phyloP scores from a whole-genome alignment of 2,329 filamentous ascomycete species.

The Aspergillus alliaceus region DNA sequence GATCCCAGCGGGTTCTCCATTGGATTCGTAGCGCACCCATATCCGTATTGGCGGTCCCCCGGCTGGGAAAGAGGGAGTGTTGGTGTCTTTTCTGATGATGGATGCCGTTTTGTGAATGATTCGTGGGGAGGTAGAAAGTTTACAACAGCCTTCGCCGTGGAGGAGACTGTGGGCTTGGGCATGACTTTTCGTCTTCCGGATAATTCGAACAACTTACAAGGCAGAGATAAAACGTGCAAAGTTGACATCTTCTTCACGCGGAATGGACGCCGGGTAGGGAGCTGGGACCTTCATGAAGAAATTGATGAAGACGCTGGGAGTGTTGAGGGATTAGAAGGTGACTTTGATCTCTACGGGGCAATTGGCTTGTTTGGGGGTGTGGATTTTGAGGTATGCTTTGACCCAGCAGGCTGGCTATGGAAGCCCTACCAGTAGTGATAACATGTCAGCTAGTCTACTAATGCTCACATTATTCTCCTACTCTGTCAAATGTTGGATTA shows the following conservation, averaged over 20 bases:
- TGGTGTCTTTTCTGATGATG: conserved; percentile 64
- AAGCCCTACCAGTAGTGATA: conserved; percentile 16
- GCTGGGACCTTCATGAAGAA: conserved; percentile 63
- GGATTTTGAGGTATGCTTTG: conserved; percentile 58
- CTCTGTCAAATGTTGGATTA: neutral
- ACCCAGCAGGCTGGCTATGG: conserved; percentile 50
- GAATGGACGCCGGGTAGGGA: conserved; percentile 52
- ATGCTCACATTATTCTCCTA: neutral
- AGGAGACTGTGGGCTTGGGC: conserved; percentile 60
- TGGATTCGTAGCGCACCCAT: conserved; percentile 61
- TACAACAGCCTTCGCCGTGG: conserved; percentile 51
- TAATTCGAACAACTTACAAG: conserved; percentile 33
- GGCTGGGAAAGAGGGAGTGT: conserved; percentile 64
- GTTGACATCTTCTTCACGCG: conserved; percentile 61
- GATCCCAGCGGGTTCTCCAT: conserved; percentile 58
- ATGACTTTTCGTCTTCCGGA: conserved; percentile 52
- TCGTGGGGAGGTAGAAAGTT: conserved; percentile 61
- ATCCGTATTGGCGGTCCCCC: conserved; percentile 61
- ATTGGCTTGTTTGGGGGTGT: conserved; percentile 63
- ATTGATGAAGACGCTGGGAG: conserved; percentile 57
- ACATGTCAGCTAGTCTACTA: too few species aligned
- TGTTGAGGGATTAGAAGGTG: conserved; percentile 65
- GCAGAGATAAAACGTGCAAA: conserved; percentile 29
- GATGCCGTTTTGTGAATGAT: conserved; percentile 63
- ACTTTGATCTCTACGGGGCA: conserved; percentile 64